phyloP scores from a whole-genome alignment of 2,329 filamentous ascomycete species.

The Aspergillus fischeri region DNA sequence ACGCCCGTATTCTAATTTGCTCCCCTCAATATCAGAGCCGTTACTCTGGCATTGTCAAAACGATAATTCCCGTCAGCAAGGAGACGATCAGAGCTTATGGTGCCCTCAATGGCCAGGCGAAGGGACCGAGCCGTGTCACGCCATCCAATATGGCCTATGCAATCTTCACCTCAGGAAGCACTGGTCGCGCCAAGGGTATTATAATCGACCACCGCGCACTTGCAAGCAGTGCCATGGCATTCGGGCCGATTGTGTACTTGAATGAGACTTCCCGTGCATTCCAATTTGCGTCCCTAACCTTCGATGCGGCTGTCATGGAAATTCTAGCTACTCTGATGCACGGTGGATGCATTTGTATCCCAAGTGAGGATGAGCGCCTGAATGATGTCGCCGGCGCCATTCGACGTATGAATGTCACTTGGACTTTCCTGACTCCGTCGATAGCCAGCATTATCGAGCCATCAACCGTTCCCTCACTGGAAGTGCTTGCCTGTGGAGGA shows the following conservation, averaged over 20 bases:
- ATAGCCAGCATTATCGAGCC: constrained; percentile 40
- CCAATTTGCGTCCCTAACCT: constrained; percentile 46
- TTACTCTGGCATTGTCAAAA: constrained; percentile 27
- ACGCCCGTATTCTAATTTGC: constrained; percentile 30
- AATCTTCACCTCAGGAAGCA: constrained; percentile 37
- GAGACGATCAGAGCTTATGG: constrained; percentile 27
- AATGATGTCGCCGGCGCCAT: constrained; percentile 47
- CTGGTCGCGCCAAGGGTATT: constrained; percentile 36
- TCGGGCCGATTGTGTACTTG: constrained; percentile 24
- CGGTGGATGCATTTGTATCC: constrained; percentile 48
- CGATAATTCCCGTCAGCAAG: constrained; percentile 30
- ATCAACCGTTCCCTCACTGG: constrained; percentile 37
- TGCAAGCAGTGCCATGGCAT: constrained; percentile 29
- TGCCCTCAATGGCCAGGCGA: constrained; percentile 10
- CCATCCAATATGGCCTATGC: constrained; percentile 31
- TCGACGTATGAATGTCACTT: constrained; percentile 48
- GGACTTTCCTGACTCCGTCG: constrained; percentile 44
- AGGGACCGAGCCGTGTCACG: constrained; percentile 3
- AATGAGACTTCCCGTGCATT: constrained; percentile 27
- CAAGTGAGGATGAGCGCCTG: constrained; percentile 43
- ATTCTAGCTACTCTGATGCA: constrained; percentile 35
- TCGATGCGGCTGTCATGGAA: constrained; percentile 43
- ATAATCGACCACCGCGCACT: constrained; percentile 33
- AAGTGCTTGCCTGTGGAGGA: constrained; percentile 43
- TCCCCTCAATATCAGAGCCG: constrained; percentile 28